Evolutionary conservation across 805 yeast genomes (phyloP), one percentile per base, ranked within the genome.

Genomic region (Candida nitratophila): DNA sequence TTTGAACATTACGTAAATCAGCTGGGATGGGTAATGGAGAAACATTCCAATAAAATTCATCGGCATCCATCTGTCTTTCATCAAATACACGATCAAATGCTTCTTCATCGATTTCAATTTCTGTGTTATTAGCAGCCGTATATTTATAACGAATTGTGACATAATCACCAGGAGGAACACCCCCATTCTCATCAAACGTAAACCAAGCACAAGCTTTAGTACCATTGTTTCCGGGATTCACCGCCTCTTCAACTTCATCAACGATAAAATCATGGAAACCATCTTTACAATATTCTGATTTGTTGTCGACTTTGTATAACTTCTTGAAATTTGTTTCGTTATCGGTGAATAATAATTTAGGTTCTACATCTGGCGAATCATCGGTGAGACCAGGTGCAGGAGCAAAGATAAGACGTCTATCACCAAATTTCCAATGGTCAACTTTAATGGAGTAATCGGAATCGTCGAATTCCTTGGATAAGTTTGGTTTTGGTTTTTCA

Each of bases 191-290:
- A 54, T 83, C 87, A 63, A 90, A 89, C 17, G 77, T 71, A 61
- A 80, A 89, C 79, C 87, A 83, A 1, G 93, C 96, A 55, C 86
- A 79, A 5, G 88, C 78, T 63, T 89, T 89, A 3, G 96, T 89
- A 45, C 97, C 97, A 20, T 52, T 59, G 4, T 69, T 57, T 9
- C 76, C 74, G 0, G 95, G 95, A 59, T 90, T 90, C 20, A 83
- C 77, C 1, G 80, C 83, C 1, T 63, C 71, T 46, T 72, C 66
- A 21, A 71, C 70, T 42, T 74, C 83, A 42, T 79, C 78, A 40
- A 88, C 77, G 42, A 89, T 70, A 57, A 73, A 78, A 46, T 88
- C 96, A 62, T 90, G 96, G 73, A 90, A 89, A 1, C 91, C 97
- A 64, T 90, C 96, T 62, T 90, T 90, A 47, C 81, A 83, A 61